Base-by-base conservation (phyloP, 2,329 filamentous ascomycete species). In the Pseudophaeomoniella oleicola region DNA sequence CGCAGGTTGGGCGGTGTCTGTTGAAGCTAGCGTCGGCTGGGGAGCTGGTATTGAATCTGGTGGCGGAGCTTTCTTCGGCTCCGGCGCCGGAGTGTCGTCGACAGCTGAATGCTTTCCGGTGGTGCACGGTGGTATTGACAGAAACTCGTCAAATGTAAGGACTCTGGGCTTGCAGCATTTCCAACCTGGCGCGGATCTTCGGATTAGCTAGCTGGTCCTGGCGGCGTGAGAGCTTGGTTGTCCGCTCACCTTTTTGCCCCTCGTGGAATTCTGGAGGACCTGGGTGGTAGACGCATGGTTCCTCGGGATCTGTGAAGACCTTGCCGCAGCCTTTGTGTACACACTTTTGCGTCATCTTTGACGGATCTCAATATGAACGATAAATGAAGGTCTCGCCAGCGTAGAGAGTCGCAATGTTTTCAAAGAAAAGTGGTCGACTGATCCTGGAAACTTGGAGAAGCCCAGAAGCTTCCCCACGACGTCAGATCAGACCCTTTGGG, bases 151-250 rank as follows among this genome's bases (percentile, higher is more conserved):
- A 57, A 98, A 98, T 41, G 86, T 94, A 50, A 98, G 69, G 50
- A 96, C 86, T 52, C 90, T 81, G 39, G 87, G 81, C 64, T 94
- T 96, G 73, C 90, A 98, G 68, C 90, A 98, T 66, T 93, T 92
- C 88, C 90, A 96, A 54, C 90, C 88, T 94, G 51, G 5, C 15
- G 12, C 32, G n/a, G 16, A n/a, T 3, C 18, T 19, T 6, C n/a
- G n/a, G n/a, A n/a, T n/a, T n/a, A n/a, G n/a, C n/a, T n/a, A n/a
- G n/a, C n/a, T n/a, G n/a, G n/a, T n/a, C n/a, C n/a, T n/a, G n/a
- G n/a, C n/a, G n/a, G n/a, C n/a, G n/a, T n/a, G n/a, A n/a, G n/a
- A n/a, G n/a, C n/a, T n/a, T n/a, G n/a, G n/a, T 30, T 41, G 17
- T 38, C 43, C 47, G 54, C 63, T 55, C 66, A 94, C 88, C 90